phyloP scores from a whole-genome alignment of 305 asterid genomes.

The Fraxinus floribunda region DNA sequence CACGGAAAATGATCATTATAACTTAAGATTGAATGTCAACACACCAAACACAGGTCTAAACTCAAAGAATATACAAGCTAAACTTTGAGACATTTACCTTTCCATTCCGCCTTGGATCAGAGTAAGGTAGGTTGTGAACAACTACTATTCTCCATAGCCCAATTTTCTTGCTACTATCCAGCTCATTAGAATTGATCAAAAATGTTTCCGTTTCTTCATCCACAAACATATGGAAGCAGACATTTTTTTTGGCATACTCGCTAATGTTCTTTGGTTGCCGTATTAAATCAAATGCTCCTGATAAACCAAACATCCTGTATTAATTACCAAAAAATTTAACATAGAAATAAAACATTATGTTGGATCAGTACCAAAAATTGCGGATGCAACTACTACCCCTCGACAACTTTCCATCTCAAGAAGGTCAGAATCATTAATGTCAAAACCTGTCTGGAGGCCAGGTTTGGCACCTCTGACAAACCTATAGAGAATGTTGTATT shows the following conservation, averaged over 20 bases:
- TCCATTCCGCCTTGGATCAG: conserved; percentile 84
- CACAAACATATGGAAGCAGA: conserved; percentile 80
- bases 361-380: conserved; percentile 67
- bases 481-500: conserved; percentile 30
- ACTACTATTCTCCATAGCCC: conserved; percentile 78
- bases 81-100: conserved; percentile 49
- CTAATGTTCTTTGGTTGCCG: conserved; percentile 74
- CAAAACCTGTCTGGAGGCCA: conserved; percentile 74
- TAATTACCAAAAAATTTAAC: conserved; percentile 20
- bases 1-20: neutral
- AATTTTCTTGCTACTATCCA: conserved; percentile 55
- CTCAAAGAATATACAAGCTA: conserved; percentile 9
- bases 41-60: neutral
- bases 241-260: conserved; percentile 58
- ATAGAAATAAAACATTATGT: conserved; percentile 6
- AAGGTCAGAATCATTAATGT: conserved; percentile 75
- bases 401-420: conserved; percentile 75
- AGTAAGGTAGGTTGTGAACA: conserved; percentile 71
- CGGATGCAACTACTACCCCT: conserved; percentile 82
- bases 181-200: conserved; percentile 56
- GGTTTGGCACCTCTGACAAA: conserved; percentile 77
- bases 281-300: conserved; percentile 83
- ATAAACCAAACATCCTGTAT: conserved; percentile 23
- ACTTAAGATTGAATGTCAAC: conserved; percentile 11
- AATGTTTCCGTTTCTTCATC: conserved; percentile 68